phyloP scores from a whole-genome alignment of 805 yeast genomes.

The Candida mattraensis region DNA sequence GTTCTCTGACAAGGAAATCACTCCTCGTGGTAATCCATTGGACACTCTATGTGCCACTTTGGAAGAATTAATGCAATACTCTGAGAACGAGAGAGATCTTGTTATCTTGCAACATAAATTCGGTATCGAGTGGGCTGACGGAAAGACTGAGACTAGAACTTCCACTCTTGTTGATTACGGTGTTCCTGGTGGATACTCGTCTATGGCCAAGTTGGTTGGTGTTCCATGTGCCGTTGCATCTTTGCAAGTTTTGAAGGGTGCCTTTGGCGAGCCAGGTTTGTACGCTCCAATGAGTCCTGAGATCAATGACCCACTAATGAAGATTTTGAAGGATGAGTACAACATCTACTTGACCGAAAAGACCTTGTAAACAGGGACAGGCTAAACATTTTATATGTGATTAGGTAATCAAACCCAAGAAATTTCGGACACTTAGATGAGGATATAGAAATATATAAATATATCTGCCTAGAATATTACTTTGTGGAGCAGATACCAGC shows the following conservation, averaged over 20 bases:
- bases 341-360: constrained; percentile 88
- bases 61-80: constrained; percentile 95
- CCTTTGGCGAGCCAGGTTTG: constrained; percentile 74
- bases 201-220: constrained; percentile 98
- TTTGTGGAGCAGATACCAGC: too few relatives aligned
- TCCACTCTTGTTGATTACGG: constrained; percentile 96
- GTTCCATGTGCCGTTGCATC: constrained; percentile 97
- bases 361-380: constrained; percentile 44
- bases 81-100: constrained; percentile 91
- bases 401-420: too few relatives aligned
- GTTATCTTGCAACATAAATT: constrained; percentile 97
- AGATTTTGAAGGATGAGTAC: constrained; percentile 85
- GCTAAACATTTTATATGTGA: too few relatives aligned
- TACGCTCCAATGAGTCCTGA: constrained; percentile 92
- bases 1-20: constrained; percentile 71
- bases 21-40: constrained; percentile 90
- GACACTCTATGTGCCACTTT: constrained; percentile 96
- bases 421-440: too few relatives aligned
- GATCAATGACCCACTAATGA: constrained; percentile 87
- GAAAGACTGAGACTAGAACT: constrained; percentile 86
- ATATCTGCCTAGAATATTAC: not conserved
- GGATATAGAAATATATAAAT: constrained; percentile 5
- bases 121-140: constrained; percentile 96
- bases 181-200: constrained; percentile 87
- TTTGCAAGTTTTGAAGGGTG: constrained; percentile 81